Evolutionary conservation across 116 monocot species (phyloP).

Genomic region (Phalaenopsis hybrid): DNA sequence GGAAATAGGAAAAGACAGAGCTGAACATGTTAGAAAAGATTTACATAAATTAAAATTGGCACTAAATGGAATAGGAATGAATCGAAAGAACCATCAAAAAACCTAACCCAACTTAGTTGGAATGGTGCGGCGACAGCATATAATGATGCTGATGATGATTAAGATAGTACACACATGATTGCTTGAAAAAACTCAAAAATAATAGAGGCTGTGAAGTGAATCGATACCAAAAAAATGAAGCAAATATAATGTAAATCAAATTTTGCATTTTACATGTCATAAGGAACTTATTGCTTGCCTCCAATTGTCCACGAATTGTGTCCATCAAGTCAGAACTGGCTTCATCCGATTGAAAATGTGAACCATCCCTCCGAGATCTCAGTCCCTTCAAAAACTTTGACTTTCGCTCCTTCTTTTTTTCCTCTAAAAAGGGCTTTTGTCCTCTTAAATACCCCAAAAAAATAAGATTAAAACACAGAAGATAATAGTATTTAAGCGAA

Average conservation of each 20-base stretch:
- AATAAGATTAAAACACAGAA: not conserved
- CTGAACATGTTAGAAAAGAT: not conserved
- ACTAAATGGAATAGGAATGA: not conserved
- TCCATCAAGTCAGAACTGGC: constrained; percentile 38
- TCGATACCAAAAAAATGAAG: not conserved
- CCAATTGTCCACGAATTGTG: constrained; percentile 63
- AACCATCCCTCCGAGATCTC: constrained; percentile 38
- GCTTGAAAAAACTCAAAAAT: not conserved
- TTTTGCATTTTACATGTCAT: not conserved
- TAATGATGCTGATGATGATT: not conserved
- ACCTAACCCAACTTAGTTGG: not conserved
- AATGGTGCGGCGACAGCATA: not conserved
- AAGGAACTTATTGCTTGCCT: constrained; percentile 44
- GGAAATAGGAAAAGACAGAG: not conserved
- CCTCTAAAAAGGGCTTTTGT: constrained; percentile 21
- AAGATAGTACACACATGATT: not conserved
- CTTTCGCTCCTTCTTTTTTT: constrained; percentile 46
- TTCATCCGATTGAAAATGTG: constrained; percentile 24
- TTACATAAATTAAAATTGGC: not conserved
- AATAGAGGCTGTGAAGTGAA: not conserved
- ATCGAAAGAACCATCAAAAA: not conserved
- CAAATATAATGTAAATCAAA: not conserved
- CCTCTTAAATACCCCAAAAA: constrained; percentile 8
- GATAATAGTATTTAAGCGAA: not conserved
- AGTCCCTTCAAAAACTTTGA: constrained; percentile 35